Evolutionary conservation across 306 rosid genomes (phyloP).

Genomic region (Nissolia schottii): DNA sequence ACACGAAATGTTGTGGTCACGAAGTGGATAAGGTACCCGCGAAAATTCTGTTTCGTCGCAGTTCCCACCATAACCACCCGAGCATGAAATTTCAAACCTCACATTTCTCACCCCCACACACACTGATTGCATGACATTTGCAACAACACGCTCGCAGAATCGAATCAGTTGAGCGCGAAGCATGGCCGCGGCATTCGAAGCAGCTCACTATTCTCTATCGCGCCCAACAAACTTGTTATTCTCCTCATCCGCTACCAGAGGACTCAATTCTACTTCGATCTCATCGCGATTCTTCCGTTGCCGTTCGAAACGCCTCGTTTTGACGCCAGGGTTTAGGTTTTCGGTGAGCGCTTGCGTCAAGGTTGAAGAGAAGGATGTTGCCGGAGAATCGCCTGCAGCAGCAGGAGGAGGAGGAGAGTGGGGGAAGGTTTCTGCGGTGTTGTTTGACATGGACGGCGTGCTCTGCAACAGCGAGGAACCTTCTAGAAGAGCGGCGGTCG

Average conservation of each 20-base stretch:
- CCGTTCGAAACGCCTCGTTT: slow-evolving; percentile 37
- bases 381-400: slow-evolving; percentile 24
- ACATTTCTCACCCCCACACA: not conserved
- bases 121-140: not conserved
- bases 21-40: slow-evolving; percentile 28
- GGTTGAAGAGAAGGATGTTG: slow-evolving; percentile 50
- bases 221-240: slow-evolving; percentile 28
- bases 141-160: slow-evolving; percentile 17
- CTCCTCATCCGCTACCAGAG: slow-evolving; percentile 23
- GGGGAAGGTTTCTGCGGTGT: slow-evolving; percentile 87
- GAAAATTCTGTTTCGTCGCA: not conserved
- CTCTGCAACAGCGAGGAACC: slow-evolving; percentile 86
- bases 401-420: slow-evolving; percentile 38
- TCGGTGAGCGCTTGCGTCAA: slow-evolving; percentile 50
- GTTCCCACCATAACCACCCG: not conserved
- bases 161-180: not conserved
- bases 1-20: slow-evolving; percentile 22
- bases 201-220: slow-evolving; percentile 32
- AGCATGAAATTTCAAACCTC: not conserved
- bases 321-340: slow-evolving; percentile 36
- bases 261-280: slow-evolving; percentile 32
- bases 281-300: slow-evolving; percentile 37
- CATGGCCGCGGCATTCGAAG: slow-evolving; percentile 34
- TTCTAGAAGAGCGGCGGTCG: slow-evolving; percentile 81
- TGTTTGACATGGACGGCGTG: slow-evolving; percentile 98